phyloP scores from a whole-genome alignment of 106 monocot species.

The Xerophyta viscosa region DNA sequence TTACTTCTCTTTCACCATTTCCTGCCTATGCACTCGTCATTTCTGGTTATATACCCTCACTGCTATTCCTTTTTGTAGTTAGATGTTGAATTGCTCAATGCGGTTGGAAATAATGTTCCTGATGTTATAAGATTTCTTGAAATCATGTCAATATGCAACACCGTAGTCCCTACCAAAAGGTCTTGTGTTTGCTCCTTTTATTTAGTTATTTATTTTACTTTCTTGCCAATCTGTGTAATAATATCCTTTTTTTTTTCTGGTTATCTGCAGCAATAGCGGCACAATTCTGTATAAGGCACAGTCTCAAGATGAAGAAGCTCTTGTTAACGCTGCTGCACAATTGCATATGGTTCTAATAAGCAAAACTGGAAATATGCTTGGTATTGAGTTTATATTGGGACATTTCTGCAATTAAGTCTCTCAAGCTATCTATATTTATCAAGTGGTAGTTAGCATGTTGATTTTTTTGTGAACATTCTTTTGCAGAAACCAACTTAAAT shows the following conservation, averaged over 20 bases:
- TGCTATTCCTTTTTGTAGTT: conserved; percentile 29
- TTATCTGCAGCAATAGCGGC: conserved; percentile 40
- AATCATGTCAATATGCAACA: conserved; percentile 93
- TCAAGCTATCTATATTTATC: too few relatives aligned
- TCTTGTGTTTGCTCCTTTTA: conserved; percentile 2
- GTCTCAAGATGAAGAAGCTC: conserved; percentile 97
- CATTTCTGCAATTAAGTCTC: too few relatives aligned
- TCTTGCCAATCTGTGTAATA: background rate
- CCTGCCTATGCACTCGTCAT: background rate
- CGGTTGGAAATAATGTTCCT: conserved; percentile 43
- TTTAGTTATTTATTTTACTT: background rate
- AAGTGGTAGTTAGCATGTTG: too few relatives aligned
- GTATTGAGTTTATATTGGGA: conserved; percentile 23
- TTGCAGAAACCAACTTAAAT: conserved; percentile 63
- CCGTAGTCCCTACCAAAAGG: conserved; percentile 80
- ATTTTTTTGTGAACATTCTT: background rate
- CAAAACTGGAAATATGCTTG: conserved; percentile 52
- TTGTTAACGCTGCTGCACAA: conserved; percentile 77
- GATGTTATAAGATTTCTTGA: conserved; percentile 83
- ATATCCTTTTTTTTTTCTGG: background rate
- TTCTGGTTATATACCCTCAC: conserved; percentile 5
- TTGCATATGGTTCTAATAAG: conserved; percentile 71
- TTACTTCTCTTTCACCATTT: background rate
- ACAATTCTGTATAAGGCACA: conserved; percentile 73
- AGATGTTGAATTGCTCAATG: conserved; percentile 82